Conservation (phyloP, 306 rosid species). For the Ormosia emarginata region DNA sequence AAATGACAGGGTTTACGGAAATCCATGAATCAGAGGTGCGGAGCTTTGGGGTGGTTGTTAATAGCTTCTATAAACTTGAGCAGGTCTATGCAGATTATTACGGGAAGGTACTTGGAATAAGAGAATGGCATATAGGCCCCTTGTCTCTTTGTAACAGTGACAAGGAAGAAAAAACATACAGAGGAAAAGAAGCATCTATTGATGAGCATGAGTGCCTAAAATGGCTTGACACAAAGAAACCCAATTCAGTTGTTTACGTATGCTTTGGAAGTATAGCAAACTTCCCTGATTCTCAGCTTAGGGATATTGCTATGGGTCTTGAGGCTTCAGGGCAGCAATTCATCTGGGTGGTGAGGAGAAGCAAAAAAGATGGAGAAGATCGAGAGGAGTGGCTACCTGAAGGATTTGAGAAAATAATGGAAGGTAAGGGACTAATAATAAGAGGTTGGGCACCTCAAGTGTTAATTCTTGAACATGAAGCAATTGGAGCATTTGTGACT, state of each 20-base stretch:
- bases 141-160: constrained; percentile 24
- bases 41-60: constrained; percentile 40
- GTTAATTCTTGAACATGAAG: constrained; percentile 39
- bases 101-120: constrained; percentile 22
- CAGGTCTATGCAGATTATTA: constrained; percentile 38
- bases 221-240: constrained; percentile 33
- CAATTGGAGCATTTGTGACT: constrained; percentile 34
- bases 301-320: constrained; percentile 47
- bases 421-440: constrained; percentile 35
- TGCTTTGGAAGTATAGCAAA: constrained; percentile 45
- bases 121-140: constrained; percentile 55
- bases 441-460: constrained; percentile 50
- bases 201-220: constrained; percentile 11
- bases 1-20: background rate
- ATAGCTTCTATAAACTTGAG: constrained; percentile 59
- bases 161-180: background rate
- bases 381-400: constrained; percentile 33
- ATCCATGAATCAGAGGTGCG: background rate
- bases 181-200: constrained; percentile 7
- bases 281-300: constrained; percentile 36
- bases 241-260: constrained; percentile 47
- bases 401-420: constrained; percentile 40
- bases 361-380: background rate
- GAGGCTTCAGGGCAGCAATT: constrained; percentile 45
- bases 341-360: constrained; percentile 47